A percentile compares a stretch with the other conserved stretches of the same genome.
Evolutionary conservation across 2,329 filamentous ascomycete genomes (phyloP).

Genomic region (Colletotrichum echinochloae): DNA sequence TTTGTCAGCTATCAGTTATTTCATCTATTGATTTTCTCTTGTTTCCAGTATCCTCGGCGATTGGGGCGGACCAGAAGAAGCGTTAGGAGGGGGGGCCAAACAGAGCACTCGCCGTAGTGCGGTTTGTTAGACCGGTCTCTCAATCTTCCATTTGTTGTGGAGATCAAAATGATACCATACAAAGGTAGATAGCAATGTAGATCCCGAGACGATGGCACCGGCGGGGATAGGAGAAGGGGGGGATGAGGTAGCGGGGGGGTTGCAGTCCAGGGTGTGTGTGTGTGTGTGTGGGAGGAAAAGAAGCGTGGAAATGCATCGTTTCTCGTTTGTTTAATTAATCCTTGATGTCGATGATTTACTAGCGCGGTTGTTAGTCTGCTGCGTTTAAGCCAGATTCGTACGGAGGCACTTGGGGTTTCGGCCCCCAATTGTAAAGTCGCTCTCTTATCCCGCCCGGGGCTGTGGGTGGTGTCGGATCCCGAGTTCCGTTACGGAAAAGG

Average conservation of each 20-base stretch:
- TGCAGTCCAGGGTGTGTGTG: constrained; percentile 1
- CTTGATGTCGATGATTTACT: constrained; percentile 23
- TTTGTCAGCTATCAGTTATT: neutral
- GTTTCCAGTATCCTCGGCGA: neutral
- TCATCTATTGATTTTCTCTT: neutral
- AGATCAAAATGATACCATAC: neutral
- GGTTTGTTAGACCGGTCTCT: neutral
- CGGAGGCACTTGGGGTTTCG: neutral
- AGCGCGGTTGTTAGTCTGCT: constrained; percentile 10
- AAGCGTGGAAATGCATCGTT: neutral
- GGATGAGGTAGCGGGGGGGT: neutral
- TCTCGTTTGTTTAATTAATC: constrained; percentile 16
- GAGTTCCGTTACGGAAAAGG: constrained; percentile 8
- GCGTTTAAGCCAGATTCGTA: constrained; percentile 6
- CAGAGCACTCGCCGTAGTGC: neutral
- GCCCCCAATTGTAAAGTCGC: constrained; percentile 18
- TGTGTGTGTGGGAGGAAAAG: constrained; percentile 3
- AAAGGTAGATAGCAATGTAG: neutral
- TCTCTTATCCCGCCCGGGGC: neutral
- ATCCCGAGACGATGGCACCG: neutral
- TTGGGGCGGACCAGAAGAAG: neutral
- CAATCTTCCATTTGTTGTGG: neutral
- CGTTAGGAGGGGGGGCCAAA: neutral
- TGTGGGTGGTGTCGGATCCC: constrained; percentile 2
- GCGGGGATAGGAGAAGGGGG: neutral